These are phyloP conservation scores for Calvatia gigantea DNA, from an alignment of 768 basidiomycete genomes.

Conservation along the genomic window DNA sequence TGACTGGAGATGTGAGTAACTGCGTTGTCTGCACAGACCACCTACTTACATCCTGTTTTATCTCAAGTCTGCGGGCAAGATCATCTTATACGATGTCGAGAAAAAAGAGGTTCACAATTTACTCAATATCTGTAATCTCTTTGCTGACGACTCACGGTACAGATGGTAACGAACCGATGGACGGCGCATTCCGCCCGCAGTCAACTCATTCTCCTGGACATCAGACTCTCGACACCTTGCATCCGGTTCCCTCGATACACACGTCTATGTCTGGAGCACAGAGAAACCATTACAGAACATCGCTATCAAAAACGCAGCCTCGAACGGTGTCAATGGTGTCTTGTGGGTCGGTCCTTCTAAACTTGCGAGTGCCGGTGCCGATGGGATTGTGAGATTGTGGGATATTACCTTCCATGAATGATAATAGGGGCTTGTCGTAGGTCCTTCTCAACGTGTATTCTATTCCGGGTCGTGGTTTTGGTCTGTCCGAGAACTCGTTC, in stretches of 20 bases:
- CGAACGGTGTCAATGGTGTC: slow-evolving; percentile 81
- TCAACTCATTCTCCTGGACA: slow-evolving; percentile 78
- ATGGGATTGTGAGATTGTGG: slow-evolving; percentile 78
- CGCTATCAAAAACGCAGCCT: slow-evolving; percentile 80
- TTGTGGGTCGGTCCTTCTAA: slow-evolving; percentile 66
- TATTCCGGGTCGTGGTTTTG: background rate
- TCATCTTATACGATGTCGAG: slow-evolving; percentile 70
- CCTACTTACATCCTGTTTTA: slow-evolving; percentile 5
- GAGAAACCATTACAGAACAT: slow-evolving; percentile 68
- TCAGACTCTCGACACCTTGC: slow-evolving; percentile 72
- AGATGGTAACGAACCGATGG: slow-evolving; percentile 79
- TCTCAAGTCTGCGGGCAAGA: slow-evolving; percentile 71
- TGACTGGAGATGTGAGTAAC: slow-evolving; percentile 78
- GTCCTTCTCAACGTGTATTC: background rate
- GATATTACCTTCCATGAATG: slow-evolving; percentile 45
- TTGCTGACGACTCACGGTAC: slow-evolving; percentile 5
- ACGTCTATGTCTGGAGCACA: slow-evolving; percentile 86
- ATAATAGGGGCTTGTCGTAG: background rate
- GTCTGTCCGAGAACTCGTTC: too few species aligned
- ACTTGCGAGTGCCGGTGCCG: slow-evolving; percentile 74
- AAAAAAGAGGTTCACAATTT: slow-evolving; percentile 50
- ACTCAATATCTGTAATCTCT: too few species aligned
- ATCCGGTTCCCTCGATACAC: slow-evolving; percentile 90
- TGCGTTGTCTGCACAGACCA: background rate
- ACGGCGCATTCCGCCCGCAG: slow-evolving; percentile 79